Evolutionary conservation across 495 filamentous ascomycete species (phyloP), one percentile per base, ranked within the genome.

Genomic region (Aspergillus nanangensis): DNA sequence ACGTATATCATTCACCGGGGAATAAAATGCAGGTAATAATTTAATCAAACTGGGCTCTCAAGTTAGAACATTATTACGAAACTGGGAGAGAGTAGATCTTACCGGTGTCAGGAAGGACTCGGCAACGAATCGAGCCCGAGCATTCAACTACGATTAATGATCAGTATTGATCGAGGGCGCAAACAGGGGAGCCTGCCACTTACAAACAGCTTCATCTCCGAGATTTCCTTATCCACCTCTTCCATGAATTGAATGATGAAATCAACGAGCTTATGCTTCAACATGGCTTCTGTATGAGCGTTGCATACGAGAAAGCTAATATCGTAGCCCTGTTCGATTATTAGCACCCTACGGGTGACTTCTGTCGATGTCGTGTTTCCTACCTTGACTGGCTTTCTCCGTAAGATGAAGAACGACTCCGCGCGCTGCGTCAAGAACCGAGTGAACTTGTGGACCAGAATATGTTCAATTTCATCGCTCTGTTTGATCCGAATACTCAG

Each of bases 201-300:
- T 81, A 97, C 92, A 68, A 97, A 99, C 50, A 99, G 81, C 80
- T 99, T 99, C 93, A 97, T 96, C 69, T 97, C 94, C 1, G 92
- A 97, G 41, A 97, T 97, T 67, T 99, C 94, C 74, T 97, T 97
- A 60, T 97, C 93, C 22, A 97, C 93, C 59, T 99, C 94, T 69
- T 97, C 92, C 91, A 97, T 96, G 45, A 96, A 97, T 52, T 96
- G 84, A 48, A 99, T 95, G 48, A 97, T 93, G 58, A 98, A 98
- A 60, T 98, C 93, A 8, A 98, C 94, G 50, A 98, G 73, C 71
- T 98, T 96, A 61, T 98, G 90, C 73, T 96, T 97, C 58, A 97
- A 66, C 89, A 99, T 93, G 56, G 90, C 85, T 63, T 97, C 94
- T 14, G 92, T 96, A 56, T 99, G 93, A 75, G 88, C 90, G 66